Conservation (phyloP, 768 basidiomycete species). For the Rhizopogon sp. region DNA sequence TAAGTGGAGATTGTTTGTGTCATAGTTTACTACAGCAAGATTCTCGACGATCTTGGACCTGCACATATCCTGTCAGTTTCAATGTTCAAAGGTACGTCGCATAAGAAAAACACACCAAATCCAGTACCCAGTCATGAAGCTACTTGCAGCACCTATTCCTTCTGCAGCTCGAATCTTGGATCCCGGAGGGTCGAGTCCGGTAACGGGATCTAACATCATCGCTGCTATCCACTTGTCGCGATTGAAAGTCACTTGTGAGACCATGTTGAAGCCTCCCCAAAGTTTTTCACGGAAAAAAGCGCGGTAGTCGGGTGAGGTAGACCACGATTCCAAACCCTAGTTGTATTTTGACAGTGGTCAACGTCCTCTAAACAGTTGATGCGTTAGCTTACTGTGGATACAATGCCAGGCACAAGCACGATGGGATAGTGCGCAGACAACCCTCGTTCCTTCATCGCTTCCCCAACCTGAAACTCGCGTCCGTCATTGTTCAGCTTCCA, state of each 20-base stretch:
- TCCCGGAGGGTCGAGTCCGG: constrained; percentile 84
- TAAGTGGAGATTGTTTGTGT: constrained; percentile 81
- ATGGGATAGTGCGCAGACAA: constrained; percentile 72
- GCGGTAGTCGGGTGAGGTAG: constrained; percentile 78
- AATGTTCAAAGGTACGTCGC: background rate
- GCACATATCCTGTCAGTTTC: background rate
- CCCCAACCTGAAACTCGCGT: constrained; percentile 76
- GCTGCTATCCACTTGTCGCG: constrained; percentile 87
- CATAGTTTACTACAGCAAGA: constrained; percentile 87
- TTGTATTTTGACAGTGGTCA: background rate
- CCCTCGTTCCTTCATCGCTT: constrained; percentile 57
- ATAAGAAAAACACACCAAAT: constrained; percentile 56
- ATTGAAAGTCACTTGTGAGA: constrained; percentile 79
- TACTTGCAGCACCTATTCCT: constrained; percentile 86
- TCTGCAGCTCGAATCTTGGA: constrained; percentile 89
- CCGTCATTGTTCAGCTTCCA: constrained; percentile 82
- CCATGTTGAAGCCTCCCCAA: constrained; percentile 78
- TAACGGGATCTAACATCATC: constrained; percentile 86
- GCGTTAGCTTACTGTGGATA: constrained; percentile 63
- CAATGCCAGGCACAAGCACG: constrained; percentile 84
- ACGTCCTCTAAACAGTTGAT: background rate
- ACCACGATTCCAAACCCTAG: constrained; percentile 90
- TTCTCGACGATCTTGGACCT: constrained; percentile 95
- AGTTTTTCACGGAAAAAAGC: constrained; percentile 89
- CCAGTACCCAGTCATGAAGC: constrained; percentile 90